Evolutionary conservation across 2,329 filamentous ascomycete species (phyloP).

Genomic region (Penicillium occitanis): DNA sequence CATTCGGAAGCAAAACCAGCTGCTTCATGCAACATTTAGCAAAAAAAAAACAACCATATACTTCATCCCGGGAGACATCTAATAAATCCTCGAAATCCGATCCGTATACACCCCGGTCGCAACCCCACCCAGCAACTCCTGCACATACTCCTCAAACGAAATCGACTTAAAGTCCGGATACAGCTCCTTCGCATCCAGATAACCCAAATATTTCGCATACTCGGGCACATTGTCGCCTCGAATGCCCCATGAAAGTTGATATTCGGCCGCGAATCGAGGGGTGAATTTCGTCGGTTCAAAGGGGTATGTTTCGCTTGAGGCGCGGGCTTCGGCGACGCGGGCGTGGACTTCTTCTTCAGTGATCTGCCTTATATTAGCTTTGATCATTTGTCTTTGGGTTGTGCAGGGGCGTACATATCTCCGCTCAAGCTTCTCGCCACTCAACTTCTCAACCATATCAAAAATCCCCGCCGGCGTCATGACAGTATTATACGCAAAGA

Average conservation of each 20-base stretch:
- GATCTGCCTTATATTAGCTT: neutral
- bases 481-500: conserved; percentile 47
- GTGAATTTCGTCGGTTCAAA: conserved; percentile 19
- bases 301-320: conserved; percentile 21
- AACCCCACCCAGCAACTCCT: conserved; percentile 39
- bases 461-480: conserved; percentile 43
- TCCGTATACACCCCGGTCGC: conserved; percentile 24
- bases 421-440: conserved; percentile 43
- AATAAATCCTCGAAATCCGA: conserved; percentile 22
- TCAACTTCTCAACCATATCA: conserved; percentile 41
- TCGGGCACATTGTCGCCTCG: conserved; percentile 51
- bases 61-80: neutral
- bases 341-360: conserved; percentile 18
- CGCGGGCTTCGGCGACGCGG: conserved; percentile 16
- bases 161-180: conserved; percentile 49
- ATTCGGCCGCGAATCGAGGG: conserved; percentile 31
- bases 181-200: conserved; percentile 49
- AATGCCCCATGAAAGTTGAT: conserved; percentile 42
- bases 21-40: neutral
- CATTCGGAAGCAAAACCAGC: conserved; percentile 9
- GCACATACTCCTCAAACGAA: conserved; percentile 34
- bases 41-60: neutral
- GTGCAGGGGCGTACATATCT: conserved; percentile 26
- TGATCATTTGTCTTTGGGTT: too few relatives aligned
- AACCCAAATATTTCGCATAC: conserved; percentile 52